Base-by-base conservation (phyloP, 202 grass and related monocot genomes). In the Schoenoplectus tabernaemontani region DNA sequence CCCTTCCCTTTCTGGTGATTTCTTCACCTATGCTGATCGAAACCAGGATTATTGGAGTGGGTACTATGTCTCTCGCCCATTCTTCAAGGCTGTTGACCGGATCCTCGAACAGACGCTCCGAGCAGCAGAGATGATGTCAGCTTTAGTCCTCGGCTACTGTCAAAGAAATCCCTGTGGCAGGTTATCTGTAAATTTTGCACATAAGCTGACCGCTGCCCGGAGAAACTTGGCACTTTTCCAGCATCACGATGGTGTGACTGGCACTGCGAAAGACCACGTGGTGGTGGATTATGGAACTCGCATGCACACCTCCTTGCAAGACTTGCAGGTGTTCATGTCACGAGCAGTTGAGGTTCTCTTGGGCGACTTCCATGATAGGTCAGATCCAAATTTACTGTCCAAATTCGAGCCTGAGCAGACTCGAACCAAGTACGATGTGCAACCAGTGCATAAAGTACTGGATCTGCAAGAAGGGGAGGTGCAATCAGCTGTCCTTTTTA, bases 21-120 rank as follows among this genome's bases (percentile, higher is more conserved):
- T 93, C 84, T 97, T 97, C 73, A 97, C 93, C 34, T 97, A 97
- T 87, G 76, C 93, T 73, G 93, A 97, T 87, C 86, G 89, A 82
- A 93, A 97, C 64, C 71, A 90, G 81, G 93, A 97, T 72, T 97
- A 97, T 77, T 97, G 93, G 93, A 97, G 93, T 81, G 93, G 93
- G 69, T 97, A 97, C 77, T 97, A 92, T 82, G 93, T 93, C 53
- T 97, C 93, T 71, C 91, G 93, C 77, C 93, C 93, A 28, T 97
- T 91, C 67, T 97, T 97, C 85, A 97, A 97, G 86, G 91, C 93
- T 76, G 85, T 97, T 77, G 93, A 97, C 65, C 89, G 91, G 7
- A 81, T 97, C 78, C 82, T 97, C 42, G 93, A 97, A 85, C 93
- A 93, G 43, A 92, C 91, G 22, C 85, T 97, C 24, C 87, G 93